Conservation (phyloP, 2,329 filamentous ascomycete species). For the Ascochyta rabiei region DNA sequence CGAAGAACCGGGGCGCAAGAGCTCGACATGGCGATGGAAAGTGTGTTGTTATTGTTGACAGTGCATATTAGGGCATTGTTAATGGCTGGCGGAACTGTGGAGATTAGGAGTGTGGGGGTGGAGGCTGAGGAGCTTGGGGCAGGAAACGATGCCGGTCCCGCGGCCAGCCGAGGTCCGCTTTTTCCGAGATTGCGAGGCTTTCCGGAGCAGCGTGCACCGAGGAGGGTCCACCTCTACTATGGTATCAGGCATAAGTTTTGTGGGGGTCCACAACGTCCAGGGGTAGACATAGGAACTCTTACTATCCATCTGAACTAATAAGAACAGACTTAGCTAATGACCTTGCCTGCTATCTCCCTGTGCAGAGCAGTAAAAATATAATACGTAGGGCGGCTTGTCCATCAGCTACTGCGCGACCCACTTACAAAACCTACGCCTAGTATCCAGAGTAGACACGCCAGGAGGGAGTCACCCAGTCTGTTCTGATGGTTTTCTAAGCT, state of each 20-base stretch:
- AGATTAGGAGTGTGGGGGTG: conserved; percentile 14
- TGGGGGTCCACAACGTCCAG: too few relatives aligned
- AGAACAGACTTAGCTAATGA: too few relatives aligned
- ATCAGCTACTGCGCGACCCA: too few relatives aligned
- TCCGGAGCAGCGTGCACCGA: conserved; percentile 13
- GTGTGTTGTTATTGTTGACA: conserved; percentile 4
- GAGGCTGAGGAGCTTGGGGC: conserved; percentile 15
- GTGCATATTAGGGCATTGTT: conserved; percentile 8
- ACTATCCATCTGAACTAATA: too few relatives aligned
- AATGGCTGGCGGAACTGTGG: conserved; percentile 4
- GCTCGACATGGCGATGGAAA: conserved; percentile 7
- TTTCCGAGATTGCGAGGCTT: neutral
- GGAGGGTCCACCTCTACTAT: conserved; percentile 1
- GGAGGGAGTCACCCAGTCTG: neutral
- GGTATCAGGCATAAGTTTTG: too few relatives aligned
- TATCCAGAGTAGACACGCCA: neutral
- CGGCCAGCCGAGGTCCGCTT: conserved; percentile 10
- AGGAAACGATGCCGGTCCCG: conserved; percentile 5
- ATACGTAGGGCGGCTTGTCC: too few relatives aligned
- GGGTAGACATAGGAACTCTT: too few relatives aligned
- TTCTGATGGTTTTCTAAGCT: neutral
- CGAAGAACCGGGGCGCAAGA: conserved; percentile 1
- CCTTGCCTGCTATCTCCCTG: too few relatives aligned
- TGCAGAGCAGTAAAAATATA: too few relatives aligned
- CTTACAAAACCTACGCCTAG: too few relatives aligned